Conservation (phyloP, 2,329 filamentous ascomycete species). For the Ascochyta fabae region DNA sequence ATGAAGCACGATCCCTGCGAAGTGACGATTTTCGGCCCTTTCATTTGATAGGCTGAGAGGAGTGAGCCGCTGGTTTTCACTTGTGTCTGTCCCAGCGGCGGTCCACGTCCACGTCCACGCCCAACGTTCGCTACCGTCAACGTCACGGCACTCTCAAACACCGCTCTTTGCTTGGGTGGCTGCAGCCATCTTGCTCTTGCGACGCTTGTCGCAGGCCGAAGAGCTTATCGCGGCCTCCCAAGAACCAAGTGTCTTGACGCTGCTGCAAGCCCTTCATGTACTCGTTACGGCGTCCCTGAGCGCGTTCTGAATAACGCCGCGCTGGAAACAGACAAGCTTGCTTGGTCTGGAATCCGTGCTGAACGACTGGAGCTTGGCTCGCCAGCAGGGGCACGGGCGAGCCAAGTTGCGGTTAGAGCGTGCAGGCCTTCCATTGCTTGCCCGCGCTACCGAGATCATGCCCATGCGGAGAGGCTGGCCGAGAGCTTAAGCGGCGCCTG, state of each 20-base stretch:
- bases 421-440: conserved; percentile 15
- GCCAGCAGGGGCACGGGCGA: conserved; percentile 17
- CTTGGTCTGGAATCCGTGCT: conserved; percentile 22
- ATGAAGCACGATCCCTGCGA: conserved; percentile 4
- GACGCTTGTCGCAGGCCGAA: background rate
- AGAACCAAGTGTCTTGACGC: conserved; percentile 17
- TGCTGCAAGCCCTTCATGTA: conserved; percentile 16
- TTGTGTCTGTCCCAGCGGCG: conserved; percentile 9
- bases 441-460: conserved; percentile 9
- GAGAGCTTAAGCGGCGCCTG: conserved; percentile 24
- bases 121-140: conserved; percentile 5
- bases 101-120: conserved; percentile 10
- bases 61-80: conserved; percentile 12
- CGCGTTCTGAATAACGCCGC: conserved; percentile 7
- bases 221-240: conserved; percentile 3
- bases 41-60: conserved; percentile 15
- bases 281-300: conserved; percentile 26
- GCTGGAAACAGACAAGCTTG: conserved; percentile 18
- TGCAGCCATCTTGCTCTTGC: background rate
- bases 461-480: conserved; percentile 28
- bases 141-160: background rate
- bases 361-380: conserved; percentile 27
- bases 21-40: conserved; percentile 13
- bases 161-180: background rate
- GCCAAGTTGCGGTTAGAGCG: conserved; percentile 17